A percentile compares a stretch with the other conserved stretches of the same genome.
These are phyloP conservation scores for Chaetothyriales sp. DNA, from an alignment of 2,329 filamentous ascomycete species.

Conservation along the genomic window DNA sequence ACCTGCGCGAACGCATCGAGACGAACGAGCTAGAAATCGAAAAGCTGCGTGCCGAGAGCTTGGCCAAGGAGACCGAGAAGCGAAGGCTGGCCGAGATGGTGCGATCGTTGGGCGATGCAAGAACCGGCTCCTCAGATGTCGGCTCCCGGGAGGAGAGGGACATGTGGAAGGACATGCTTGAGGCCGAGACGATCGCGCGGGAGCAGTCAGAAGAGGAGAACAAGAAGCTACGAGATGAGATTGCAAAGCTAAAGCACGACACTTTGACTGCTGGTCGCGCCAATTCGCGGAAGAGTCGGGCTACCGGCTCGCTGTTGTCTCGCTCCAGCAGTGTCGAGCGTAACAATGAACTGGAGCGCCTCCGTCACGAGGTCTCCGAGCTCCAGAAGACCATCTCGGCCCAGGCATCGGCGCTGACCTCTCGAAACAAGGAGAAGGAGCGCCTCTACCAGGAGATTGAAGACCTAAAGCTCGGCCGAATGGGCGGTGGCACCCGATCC, in stretches of 20 bases:
- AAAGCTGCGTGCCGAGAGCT: conserved; percentile 59
- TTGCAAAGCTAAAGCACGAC: conserved; percentile 50
- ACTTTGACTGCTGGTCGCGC: conserved; percentile 19
- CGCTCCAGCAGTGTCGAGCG: conserved; percentile 29
- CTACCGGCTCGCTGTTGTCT: conserved; percentile 24
- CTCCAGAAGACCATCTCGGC: conserved; percentile 82
- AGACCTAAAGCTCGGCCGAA: conserved; percentile 76
- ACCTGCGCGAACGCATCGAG: conserved; percentile 71
- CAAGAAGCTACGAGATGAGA: conserved; percentile 65
- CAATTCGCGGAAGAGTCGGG: conserved; percentile 22
- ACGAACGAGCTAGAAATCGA: conserved; percentile 74
- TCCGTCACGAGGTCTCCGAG: conserved; percentile 85
- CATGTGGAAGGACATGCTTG: conserved; percentile 88
- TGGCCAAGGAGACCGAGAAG: conserved; percentile 71
- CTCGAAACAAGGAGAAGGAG: conserved; percentile 87
- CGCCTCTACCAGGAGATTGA: conserved; percentile 93
- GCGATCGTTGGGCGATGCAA: conserved; percentile 43
- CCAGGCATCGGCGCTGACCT: conserved; percentile 94
- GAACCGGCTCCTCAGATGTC: conserved; percentile 33
- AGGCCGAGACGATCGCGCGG: conserved; percentile 75
- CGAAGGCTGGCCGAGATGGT: conserved; percentile 72
- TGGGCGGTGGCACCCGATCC: conserved; percentile 42
- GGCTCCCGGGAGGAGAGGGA: conserved; percentile 42
- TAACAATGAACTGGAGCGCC: conserved; percentile 60
- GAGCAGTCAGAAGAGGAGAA: conserved; percentile 88